phyloP scores from a whole-genome alignment of 352 stramenopile species.

The Discostella stelligera region DNA sequence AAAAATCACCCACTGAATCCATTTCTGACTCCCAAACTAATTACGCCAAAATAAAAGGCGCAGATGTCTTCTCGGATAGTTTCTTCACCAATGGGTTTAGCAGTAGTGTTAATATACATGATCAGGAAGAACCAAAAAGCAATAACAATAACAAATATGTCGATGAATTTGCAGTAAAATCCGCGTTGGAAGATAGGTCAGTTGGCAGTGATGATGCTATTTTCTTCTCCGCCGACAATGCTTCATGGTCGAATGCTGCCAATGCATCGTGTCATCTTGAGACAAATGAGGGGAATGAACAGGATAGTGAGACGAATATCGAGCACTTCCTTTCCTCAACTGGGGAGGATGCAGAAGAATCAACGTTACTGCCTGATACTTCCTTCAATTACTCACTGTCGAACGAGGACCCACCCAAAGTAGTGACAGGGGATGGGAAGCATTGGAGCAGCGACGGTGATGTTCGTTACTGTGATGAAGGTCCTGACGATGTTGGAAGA shows the following conservation, averaged over 20 bases:
- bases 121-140: neutral
- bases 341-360: neutral
- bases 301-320: neutral
- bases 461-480: too few species aligned
- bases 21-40: neutral
- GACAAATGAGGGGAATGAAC: neutral
- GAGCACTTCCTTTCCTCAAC: neutral
- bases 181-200: neutral
- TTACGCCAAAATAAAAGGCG: neutral
- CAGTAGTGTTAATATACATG: neutral
- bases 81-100: neutral
- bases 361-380: neutral
- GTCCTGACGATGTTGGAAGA: neutral
- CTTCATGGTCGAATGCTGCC: neutral
- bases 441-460: neutral
- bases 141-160: neutral
- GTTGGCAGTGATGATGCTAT: neutral
- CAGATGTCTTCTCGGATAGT: neutral
- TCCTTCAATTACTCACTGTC: constrained; percentile 3
- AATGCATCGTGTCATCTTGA: neutral
- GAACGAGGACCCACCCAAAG: neutral
- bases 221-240: neutral
- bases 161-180: neutral
- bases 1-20: neutral
- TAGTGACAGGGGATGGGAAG: neutral